Evolutionary conservation across 2,329 filamentous ascomycete species (phyloP).

Genomic region (Cadophora sp.): DNA sequence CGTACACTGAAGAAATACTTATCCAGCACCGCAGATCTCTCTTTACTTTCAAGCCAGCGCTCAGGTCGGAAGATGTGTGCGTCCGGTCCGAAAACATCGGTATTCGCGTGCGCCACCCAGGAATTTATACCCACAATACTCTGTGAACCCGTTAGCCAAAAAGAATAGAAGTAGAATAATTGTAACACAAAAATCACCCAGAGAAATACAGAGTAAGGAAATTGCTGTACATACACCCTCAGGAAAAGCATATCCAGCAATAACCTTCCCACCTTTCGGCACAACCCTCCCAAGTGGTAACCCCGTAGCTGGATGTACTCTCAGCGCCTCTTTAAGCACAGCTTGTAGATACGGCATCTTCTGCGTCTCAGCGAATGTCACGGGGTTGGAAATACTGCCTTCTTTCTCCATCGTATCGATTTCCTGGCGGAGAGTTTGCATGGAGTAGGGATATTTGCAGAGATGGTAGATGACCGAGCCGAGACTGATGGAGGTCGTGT

Average conservation of each 20-base stretch:
- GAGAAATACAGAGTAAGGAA: too few species aligned
- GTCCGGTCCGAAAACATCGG: conserved; percentile 52
- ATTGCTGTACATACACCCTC: conserved; percentile 45
- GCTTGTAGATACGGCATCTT: conserved; percentile 60
- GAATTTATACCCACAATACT: conserved; percentile 51
- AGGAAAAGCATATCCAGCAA: conserved; percentile 52
- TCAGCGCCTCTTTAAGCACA: conserved; percentile 55
- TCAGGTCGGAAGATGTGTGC: conserved; percentile 53
- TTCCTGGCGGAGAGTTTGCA: conserved; percentile 43
- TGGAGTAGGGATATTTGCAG: conserved; percentile 43
- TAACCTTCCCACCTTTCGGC: conserved; percentile 51
- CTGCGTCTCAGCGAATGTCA: conserved; percentile 42
- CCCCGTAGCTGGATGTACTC: conserved; percentile 52
- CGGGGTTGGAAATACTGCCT: conserved; percentile 36
- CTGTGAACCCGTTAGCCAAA: background rate
- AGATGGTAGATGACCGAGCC: conserved; percentile 53
- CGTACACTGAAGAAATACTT: conserved; percentile 29
- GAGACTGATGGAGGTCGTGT: conserved; percentile 57
- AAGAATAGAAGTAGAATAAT: too few species aligned
- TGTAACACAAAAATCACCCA: too few species aligned
- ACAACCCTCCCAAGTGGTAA: conserved; percentile 57
- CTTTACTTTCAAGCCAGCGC: conserved; percentile 50
- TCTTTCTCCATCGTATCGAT: conserved; percentile 37
- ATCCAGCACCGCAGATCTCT: conserved; percentile 30
- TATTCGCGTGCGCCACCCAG: conserved; percentile 53